Percentiles rank a stretch among this genome's conserved stretches.
Conservation (phyloP, 768 basidiomycete genomes). For the Suillus americanus region DNA sequence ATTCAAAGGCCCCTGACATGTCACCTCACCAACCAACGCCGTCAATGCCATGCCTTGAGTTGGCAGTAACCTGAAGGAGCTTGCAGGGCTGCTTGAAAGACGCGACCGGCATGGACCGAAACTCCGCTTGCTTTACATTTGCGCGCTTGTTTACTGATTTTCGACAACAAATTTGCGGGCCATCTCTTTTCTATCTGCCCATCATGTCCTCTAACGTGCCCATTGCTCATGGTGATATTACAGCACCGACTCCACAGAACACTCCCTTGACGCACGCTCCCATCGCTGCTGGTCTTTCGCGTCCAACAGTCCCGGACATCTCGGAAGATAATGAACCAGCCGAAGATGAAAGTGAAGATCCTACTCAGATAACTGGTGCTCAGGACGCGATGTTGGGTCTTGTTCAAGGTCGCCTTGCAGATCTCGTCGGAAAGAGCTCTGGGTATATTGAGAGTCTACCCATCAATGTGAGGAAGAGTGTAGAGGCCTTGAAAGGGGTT, state of each 20-base stretch:
- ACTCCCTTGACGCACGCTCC: conserved; percentile 85
- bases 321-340: conserved; percentile 76
- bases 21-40: not conserved
- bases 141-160: conserved; percentile 24
- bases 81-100: conserved; percentile 2
- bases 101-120: conserved; percentile 32
- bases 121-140: conserved; percentile 32
- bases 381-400: conserved; percentile 76
- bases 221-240: conserved; percentile 58
- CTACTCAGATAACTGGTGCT: conserved; percentile 42
- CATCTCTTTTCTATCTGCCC: conserved; percentile 26
- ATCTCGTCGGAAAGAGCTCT: conserved; percentile 86
- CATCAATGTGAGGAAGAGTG: conserved; percentile 72
- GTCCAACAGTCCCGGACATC: conserved; percentile 88
- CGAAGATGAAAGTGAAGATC: conserved; percentile 49
- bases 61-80: not conserved
- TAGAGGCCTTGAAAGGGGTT: conserved; percentile 93
- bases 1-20: not conserved
- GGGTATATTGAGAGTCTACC: conserved; percentile 94
- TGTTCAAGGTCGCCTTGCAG: conserved; percentile 85
- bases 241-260: conserved; percentile 94
- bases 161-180: conserved; percentile 16
- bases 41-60: conserved; percentile 1
- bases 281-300: conserved; percentile 74
- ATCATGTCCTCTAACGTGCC: conserved; percentile 71